These are phyloP conservation scores for Pseudocercospora macadamiae DNA, from an alignment of 2,329 filamentous ascomycete genomes.

Conservation along the genomic window DNA sequence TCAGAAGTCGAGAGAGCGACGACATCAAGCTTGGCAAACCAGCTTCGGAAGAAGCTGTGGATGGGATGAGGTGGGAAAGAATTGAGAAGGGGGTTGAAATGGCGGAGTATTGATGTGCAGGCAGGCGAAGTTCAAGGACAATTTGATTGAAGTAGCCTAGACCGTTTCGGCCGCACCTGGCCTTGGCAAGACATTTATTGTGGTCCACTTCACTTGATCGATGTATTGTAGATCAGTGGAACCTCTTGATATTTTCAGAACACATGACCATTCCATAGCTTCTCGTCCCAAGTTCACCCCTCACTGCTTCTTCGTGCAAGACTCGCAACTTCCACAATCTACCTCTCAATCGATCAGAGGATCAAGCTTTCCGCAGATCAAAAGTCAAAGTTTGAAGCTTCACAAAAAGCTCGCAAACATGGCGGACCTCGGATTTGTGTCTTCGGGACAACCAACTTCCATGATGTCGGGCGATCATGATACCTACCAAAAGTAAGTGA, in stretches of 20 bases:
- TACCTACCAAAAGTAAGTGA: constrained; percentile 37
- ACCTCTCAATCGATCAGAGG: background rate
- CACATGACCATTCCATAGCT: background rate
- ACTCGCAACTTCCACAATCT: no score
- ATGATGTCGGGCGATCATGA: constrained; percentile 32
- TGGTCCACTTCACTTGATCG: constrained; percentile 1
- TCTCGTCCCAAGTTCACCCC: background rate
- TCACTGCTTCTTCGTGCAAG: background rate
- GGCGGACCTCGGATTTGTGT: constrained; percentile 3
- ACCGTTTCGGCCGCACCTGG: no score
- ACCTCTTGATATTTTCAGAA: background rate
- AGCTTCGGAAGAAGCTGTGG: no score
- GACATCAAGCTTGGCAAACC: no score
- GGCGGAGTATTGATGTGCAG: no score
- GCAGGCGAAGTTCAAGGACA: no score
- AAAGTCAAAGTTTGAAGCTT: background rate
- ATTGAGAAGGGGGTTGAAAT: no score
- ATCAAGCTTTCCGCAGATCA: background rate
- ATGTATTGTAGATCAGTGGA: constrained; percentile 2
- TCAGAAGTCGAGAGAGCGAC: no score
- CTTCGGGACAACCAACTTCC: constrained; percentile 24
- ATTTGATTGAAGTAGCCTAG: background rate
- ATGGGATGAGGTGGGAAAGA: no score
- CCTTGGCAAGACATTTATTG: no score
- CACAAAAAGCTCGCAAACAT: background rate